These are phyloP conservation scores for Hemisphaericaspora subhashii DNA, from an alignment of 1,139 yeast genomes.

Conservation along the genomic window DNA sequence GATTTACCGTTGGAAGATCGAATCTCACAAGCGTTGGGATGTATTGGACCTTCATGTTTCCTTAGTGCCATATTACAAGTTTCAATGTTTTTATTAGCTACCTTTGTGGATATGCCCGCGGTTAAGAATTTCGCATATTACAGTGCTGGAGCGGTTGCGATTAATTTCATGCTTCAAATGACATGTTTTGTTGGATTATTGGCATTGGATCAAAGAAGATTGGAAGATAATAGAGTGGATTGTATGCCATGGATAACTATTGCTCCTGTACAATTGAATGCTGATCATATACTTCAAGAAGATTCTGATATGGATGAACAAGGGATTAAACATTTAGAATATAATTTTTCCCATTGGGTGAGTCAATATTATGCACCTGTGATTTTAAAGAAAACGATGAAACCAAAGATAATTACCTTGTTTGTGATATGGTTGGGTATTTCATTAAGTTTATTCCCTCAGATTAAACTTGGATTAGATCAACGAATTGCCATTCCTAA, in stretches of 20 bases:
- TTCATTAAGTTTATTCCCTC: slow-evolving; percentile 69
- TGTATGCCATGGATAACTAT: slow-evolving; percentile 50
- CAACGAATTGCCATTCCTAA: slow-evolving; percentile 86
- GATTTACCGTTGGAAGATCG: slow-evolving; percentile 43
- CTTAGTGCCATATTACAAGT: slow-evolving; percentile 76
- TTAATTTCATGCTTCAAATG: slow-evolving; percentile 76
- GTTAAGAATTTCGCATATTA: slow-evolving; percentile 89
- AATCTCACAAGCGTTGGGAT: slow-evolving; percentile 61
- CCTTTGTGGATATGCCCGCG: slow-evolving; percentile 91
- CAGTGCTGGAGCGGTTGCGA: slow-evolving; percentile 80
- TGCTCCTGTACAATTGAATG: slow-evolving; percentile 12
- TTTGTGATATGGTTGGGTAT: slow-evolving; percentile 66
- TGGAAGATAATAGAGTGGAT: slow-evolving; percentile 61
- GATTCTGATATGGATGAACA: slow-evolving; percentile 15
- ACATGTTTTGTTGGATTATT: slow-evolving; percentile 78
- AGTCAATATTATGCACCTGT: slow-evolving; percentile 47
- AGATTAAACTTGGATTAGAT: slow-evolving; percentile 75
- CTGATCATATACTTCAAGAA: slow-evolving; percentile 3
- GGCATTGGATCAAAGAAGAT: slow-evolving; percentile 63
- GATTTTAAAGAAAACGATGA: slow-evolving; percentile 48
- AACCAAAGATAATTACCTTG: slow-evolving; percentile 49
- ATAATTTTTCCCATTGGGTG: slow-evolving; percentile 28
- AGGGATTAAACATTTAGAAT: slow-evolving; percentile 20
- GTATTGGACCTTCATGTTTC: slow-evolving; percentile 85
- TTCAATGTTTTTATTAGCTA: slow-evolving; percentile 74